Conservation (phyloP, 768 basidiomycete species). For the Tulasnella calospora region DNA sequence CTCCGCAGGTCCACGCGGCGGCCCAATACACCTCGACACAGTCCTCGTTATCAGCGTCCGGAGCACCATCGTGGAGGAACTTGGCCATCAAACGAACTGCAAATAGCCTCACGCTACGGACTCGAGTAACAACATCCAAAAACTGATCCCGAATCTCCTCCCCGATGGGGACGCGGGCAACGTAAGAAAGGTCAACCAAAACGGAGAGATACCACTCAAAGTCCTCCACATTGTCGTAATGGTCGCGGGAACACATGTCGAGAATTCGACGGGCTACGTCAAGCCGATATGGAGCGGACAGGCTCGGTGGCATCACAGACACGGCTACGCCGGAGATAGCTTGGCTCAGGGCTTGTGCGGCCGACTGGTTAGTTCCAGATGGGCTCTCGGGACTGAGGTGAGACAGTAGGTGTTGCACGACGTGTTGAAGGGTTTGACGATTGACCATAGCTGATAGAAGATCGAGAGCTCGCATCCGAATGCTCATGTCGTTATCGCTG, state of each 20-base stretch:
- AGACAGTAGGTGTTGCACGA: constrained; percentile 82
- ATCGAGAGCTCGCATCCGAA: constrained; percentile 92
- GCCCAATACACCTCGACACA: constrained; percentile 88
- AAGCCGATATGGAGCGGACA: constrained; percentile 81
- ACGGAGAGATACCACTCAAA: constrained; percentile 99
- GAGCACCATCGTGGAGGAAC: constrained; percentile 69
- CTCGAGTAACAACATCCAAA: constrained; percentile 80
- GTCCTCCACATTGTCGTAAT: constrained; percentile 82
- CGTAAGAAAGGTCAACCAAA: constrained; percentile 83
- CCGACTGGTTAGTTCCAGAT: constrained; percentile 46
- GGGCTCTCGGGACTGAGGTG: constrained; percentile 68
- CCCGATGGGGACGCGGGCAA: constrained; percentile 77
- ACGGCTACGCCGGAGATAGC: constrained; percentile 27
- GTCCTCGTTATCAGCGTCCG: constrained; percentile 52
- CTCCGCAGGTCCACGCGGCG: constrained; percentile 94
- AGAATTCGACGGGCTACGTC: constrained; percentile 76
- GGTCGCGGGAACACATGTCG: constrained; percentile 75
- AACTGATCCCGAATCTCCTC: constrained; percentile 73
- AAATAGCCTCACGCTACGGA: constrained; percentile 66
- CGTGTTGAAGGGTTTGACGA: constrained; percentile 74
- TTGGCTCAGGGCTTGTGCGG: constrained; percentile 30
- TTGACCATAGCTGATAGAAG: constrained; percentile 91
- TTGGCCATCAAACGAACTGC: constrained; percentile 81
- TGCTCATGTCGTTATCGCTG: constrained; percentile 90
- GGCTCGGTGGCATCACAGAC: constrained; percentile 49